These are phyloP conservation scores for Penicillium nordicum DNA, from an alignment of 2,329 filamentous ascomycete species.

Conservation along the genomic window DNA sequence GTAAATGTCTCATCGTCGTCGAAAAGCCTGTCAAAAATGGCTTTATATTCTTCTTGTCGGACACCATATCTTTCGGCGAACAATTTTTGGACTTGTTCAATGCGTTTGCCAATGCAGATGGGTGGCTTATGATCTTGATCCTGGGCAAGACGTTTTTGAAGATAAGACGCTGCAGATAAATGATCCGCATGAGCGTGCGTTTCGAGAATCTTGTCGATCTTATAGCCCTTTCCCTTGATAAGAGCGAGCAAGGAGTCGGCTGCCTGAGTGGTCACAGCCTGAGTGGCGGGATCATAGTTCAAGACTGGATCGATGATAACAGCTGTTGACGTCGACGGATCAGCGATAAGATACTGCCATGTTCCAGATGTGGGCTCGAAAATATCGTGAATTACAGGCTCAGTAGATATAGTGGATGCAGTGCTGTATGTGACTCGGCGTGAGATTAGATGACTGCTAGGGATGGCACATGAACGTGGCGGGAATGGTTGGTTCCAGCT, in stretches of 20 bases:
- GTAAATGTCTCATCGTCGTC: conserved; percentile 55
- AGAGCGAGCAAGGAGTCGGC: conserved; percentile 53
- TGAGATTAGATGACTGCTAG: not conserved
- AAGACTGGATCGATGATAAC: conserved; percentile 63
- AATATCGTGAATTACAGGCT: conserved; percentile 28
- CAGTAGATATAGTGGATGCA: not conserved
- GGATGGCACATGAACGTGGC: not conserved
- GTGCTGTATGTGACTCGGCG: conserved; percentile 10
- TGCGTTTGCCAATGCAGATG: conserved; percentile 58
- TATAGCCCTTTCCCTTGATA: conserved; percentile 47
- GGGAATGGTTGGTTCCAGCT: not conserved
- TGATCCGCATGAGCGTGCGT: conserved; percentile 57
- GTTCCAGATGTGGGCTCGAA: conserved; percentile 49
- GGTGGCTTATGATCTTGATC: conserved; percentile 39
- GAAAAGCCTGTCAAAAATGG: conserved; percentile 54
- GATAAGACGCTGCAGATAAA: conserved; percentile 57
- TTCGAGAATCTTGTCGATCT: conserved; percentile 54
- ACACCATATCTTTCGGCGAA: conserved; percentile 55
- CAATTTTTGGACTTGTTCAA: conserved; percentile 51
- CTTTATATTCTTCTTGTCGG: conserved; percentile 41
- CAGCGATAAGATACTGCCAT: conserved; percentile 61
- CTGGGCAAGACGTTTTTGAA: conserved; percentile 47
- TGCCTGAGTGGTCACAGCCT: conserved; percentile 47
- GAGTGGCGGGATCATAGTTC: conserved; percentile 50
- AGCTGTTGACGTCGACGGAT: conserved; percentile 48